Evolutionary conservation across 1,284 basidiomycete genomes (phyloP), one percentile per base, ranked within the genome.

Genomic region (Athelia psychrophila): DNA sequence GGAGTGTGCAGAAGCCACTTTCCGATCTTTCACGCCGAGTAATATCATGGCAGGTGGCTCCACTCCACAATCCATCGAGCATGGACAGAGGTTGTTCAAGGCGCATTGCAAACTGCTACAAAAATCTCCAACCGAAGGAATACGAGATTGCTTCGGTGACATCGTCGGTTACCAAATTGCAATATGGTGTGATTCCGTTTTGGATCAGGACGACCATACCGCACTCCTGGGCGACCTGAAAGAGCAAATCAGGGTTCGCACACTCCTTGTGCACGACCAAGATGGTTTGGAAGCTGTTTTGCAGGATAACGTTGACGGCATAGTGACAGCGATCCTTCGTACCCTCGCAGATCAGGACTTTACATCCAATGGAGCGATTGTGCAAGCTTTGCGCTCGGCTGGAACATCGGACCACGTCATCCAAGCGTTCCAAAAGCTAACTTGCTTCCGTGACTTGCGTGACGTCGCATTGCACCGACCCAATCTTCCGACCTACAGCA

Each of bases 111-210:
- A 74, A 44, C 74, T 81, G n/a, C 66, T 84, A 22, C 77, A 80
- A 49, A 82, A 78, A 55, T 69, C 75, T 1, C 52, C 64, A 6
- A 59, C 63, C 2, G 76, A 87, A 8, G 91, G 84, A 4, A 66
- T 88, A 48, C 70, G 67, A 18, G 75, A 78, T 49, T 91, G 87
- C 61, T 85, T 93, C 54, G 80, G 88, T 3, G 83, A 88, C 47
- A 79, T 91, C 46, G 71, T 91, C 27, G 89, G 85, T 0, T 77
- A 81, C 56, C 76, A 82, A 52, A 74, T 88, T 45, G 74, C 79
- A 6, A 71, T 71, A 23, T 77, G 72, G 59, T 62, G 81, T 13
- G 70, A 79, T 44, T 55, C 70, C 19, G 42, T 60, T 19, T 23
- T 47, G 6, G 55, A 57, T 13, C 27, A 30, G 13, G 50, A 55